Evolutionary conservation across 148 eudicot genomes (phyloP), one percentile per base, ranked within the genome.

Genomic region (Hydrangea macrophylla): DNA sequence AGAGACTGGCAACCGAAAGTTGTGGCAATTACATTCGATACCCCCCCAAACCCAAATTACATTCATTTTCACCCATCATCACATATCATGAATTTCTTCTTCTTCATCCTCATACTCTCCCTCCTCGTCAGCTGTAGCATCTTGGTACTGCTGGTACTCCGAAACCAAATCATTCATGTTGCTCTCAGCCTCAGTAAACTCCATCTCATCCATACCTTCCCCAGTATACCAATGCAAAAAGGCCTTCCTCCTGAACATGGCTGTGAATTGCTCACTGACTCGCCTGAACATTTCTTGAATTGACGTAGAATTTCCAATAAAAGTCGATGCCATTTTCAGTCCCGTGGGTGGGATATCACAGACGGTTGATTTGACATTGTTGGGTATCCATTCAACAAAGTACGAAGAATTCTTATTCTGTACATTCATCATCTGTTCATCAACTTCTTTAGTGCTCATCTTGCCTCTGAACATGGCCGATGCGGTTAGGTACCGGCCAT

Each of bases 101-200:
- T 64, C 74, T 23, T 64, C 79, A 24, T 75, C 78, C 57, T 68
- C 72, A 10, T 75, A 75, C 13, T 75, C 79, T 13, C 74, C 74
- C 60, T 75, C 79, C 74, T 75, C 79, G 22, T 70, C 79, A 0
- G 79, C 79, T 0, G 79, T 75, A 2, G 78, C 78, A 22, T 75
- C 78, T 27, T 75, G 78, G 59, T 75, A 75, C 70, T 75, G 78
- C 74, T 75, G 78, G 22, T 75, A 75, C 70, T 75, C 78, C 0
- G 78, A 75, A 17, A 75, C 78, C 65, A 75, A 37, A 44, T 75
- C 78, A 58, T 75, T 75, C 78, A 70, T 70, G 53, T 75, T 73
- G 39, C 76, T 73, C 39, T 73, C 76, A 0, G 76, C 76, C 25
- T 73, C 76, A 4, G 70, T 73, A 25, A 73, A 73, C 56, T 73